Evolutionary conservation across 208 protist genomes (phyloP).

Genomic region (Crithidia sp.): DNA sequence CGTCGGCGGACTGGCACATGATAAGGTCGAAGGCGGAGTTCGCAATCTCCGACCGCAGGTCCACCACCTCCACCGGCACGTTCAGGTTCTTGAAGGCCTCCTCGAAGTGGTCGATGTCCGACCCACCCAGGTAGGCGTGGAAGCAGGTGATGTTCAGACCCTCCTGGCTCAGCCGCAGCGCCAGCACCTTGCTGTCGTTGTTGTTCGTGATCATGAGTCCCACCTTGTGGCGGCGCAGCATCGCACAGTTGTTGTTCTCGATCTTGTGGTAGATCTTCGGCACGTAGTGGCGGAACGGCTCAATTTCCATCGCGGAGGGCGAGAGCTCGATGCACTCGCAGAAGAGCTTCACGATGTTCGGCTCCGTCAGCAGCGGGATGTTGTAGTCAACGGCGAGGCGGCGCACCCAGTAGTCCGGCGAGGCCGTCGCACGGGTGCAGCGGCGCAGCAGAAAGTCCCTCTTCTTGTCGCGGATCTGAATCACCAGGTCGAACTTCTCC

Average conservation of each 20-base stretch:
- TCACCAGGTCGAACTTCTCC: slow-evolving; percentile 86
- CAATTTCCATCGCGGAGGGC: slow-evolving; percentile 63
- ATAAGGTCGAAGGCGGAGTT: slow-evolving; percentile 87
- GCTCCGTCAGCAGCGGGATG: slow-evolving; percentile 88
- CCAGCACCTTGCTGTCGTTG: slow-evolving; percentile 90
- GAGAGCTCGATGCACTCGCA: slow-evolving; percentile 69
- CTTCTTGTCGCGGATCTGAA: slow-evolving; percentile 89
- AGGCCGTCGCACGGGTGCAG: slow-evolving; percentile 67
- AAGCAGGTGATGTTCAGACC: slow-evolving; percentile 88
- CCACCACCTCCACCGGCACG: slow-evolving; percentile 87
- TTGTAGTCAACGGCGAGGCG: slow-evolving; percentile 92
- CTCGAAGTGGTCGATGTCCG: slow-evolving; percentile 82
- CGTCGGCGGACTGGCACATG: slow-evolving; percentile 80
- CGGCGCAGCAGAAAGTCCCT: slow-evolving; percentile 83
- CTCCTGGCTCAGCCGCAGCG: slow-evolving; percentile 79
- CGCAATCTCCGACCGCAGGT: slow-evolving; percentile 90
- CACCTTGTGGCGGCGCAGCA: slow-evolving; percentile 88
- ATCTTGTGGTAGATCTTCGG: slow-evolving; percentile 89
- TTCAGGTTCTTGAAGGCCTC: slow-evolving; percentile 70
- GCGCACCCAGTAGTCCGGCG: slow-evolving; percentile 88
- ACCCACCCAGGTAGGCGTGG: slow-evolving; percentile 87
- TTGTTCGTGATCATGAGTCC: slow-evolving; percentile 91
- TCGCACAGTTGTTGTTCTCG: slow-evolving; percentile 89
- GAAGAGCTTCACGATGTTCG: slow-evolving; percentile 81
- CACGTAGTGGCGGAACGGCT: slow-evolving; percentile 88